Evolutionary conservation across 805 yeast genomes (phyloP), one percentile per base, ranked within the genome.

Genomic region (Cyberlindnera amylophila): DNA sequence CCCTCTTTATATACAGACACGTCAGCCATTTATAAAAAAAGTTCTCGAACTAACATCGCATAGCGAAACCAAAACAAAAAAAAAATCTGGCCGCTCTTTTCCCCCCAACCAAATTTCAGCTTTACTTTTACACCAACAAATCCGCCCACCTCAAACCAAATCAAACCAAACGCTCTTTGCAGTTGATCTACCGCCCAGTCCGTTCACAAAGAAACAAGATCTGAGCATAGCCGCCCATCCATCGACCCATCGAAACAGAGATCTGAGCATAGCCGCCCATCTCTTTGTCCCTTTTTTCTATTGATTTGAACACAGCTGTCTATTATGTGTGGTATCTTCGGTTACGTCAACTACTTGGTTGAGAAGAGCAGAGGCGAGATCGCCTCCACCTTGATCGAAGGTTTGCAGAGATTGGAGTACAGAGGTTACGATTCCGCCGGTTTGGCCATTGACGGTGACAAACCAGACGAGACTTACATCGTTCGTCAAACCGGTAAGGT

Each of bases 361-460:
- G 96, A 89, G 55, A 86, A 81, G 64, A 74, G 89, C 41, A 77
- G 98, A 67, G 97, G 96, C 37, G 96, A 91, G 58, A 89, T 93
- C 65, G 74, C 91, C 50, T 87, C 83, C 64, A 88, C 89, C 46
- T 76, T 93, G 52, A 75, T 91, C 38, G 96, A 89, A 57, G 96
- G 96, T 50, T 72, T 83, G 46, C 80, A 77, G 58, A 81, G 95
- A 60, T 76, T 93, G 58, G 99, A 93, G 67, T 93, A 93, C 70
- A 84, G 99, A 69, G 99, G 99, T 34, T 93, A 93, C 59, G 99
- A 93, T 67, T 90, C 98, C 16, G 84, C 97, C 18, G 99, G 99
- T 60, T 73, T 93, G 46, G 96, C 98, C 51, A 77, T 93, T 51
- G 97, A 90, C 66, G 96, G 96, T 46, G 95, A 87, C 63, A 74